Evolutionary conservation across 331 rosid species (phyloP), one percentile per base, ranked within the genome.

Genomic region (Saraca asoca): DNA sequence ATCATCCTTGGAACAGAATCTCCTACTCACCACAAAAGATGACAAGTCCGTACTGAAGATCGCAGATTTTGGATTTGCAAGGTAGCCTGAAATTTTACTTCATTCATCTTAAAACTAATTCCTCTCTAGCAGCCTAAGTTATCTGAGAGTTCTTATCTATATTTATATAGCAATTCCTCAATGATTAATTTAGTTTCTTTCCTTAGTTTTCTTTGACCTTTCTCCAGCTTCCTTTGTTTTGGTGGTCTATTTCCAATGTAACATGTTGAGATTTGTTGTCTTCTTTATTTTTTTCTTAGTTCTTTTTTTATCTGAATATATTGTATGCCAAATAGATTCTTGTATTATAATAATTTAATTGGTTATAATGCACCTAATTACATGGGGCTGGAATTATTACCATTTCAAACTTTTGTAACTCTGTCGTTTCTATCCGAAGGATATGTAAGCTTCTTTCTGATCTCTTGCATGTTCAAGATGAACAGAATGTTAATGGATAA

Each of bases 51-150:
- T 80, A 54, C 77, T 94, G 84, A 94, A 94, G 95, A 94, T 90
- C 33, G 99, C 99, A 31, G 99, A 94, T 91, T 94, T 94, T 77
- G 99, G 99, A 80, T 94, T 94, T 82, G 99, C 99, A 58, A 86
- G 99, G 99, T 90, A 83, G 60, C 69, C 60, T 41, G 6, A 33
- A 38, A 62, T 62, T 77, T 62, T 61, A 17, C 58, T 35, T 60
- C 20, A 17, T 71, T 60, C 52, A 44, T 62, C 14, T 35, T 20
- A 45, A 46, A 19, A 57, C 33, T 62, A 43, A 49, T 31, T 61
- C 52, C 18, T 20, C 2, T 19, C 17, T 6, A 61, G 2, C 37
- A 6, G 13, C 38, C 20, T 24, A 24, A 24, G 1, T 24, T 24
- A 24, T 24, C 3, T 24, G 1, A 24, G 31, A 24, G 31, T 24